Conservation (phyloP, 2,329 filamentous ascomycete species). For the Pezicula carpinea region DNA sequence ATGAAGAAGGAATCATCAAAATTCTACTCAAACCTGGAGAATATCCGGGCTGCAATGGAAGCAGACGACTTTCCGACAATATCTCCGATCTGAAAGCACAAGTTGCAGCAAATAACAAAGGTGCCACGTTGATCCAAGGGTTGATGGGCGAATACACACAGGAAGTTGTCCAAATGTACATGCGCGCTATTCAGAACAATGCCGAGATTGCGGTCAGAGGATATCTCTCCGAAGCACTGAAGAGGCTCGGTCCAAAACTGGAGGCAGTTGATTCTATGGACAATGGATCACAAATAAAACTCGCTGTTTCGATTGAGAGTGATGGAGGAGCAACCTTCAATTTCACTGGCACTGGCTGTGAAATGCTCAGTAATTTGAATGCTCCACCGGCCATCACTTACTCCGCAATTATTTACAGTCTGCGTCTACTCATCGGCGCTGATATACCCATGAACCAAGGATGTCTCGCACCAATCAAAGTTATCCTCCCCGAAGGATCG, state of each 20-base stretch:
- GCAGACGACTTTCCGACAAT: slow-evolving; percentile 72
- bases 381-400: slow-evolving; percentile 76
- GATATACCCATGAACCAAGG: slow-evolving; percentile 86
- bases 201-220: slow-evolving; percentile 69
- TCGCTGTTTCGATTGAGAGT: slow-evolving; percentile 67
- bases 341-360: slow-evolving; percentile 68
- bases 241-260: slow-evolving; percentile 61
- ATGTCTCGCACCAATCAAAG: slow-evolving; percentile 68
- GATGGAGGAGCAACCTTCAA: slow-evolving; percentile 70
- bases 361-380: slow-evolving; percentile 73
- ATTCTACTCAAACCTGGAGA: slow-evolving; percentile 67
- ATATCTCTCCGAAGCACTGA: slow-evolving; percentile 59
- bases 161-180: slow-evolving; percentile 61
- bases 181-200: slow-evolving; percentile 74
- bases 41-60: slow-evolving; percentile 70
- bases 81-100: slow-evolving; percentile 80
- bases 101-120: slow-evolving; percentile 77
- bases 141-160: slow-evolving; percentile 73
- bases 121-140: slow-evolving; percentile 63
- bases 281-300: slow-evolving; percentile 68
- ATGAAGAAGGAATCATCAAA: slow-evolving; percentile 68
- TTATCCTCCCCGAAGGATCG: slow-evolving; percentile 62
- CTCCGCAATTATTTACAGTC: slow-evolving; percentile 77
- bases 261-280: slow-evolving; percentile 77
- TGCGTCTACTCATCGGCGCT: slow-evolving; percentile 70